These are phyloP conservation scores for Vaccinium darrowii DNA, from an alignment of 148 eudicot genomes.

Conservation along the genomic window DNA sequence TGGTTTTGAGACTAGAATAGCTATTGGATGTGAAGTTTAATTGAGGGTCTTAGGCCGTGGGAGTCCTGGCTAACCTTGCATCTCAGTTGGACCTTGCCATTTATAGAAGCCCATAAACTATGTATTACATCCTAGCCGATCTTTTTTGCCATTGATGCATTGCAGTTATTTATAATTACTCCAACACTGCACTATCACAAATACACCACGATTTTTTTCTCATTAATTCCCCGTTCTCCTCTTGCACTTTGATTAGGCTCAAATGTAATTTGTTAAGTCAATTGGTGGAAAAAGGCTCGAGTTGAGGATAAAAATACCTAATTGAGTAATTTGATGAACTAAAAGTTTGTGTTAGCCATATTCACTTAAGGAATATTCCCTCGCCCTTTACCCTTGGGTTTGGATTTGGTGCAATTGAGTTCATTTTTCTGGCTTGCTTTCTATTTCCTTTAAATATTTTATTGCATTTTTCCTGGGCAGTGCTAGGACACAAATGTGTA, in stretches of 20 bases:
- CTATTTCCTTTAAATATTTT: neutral
- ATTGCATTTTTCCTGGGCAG: neutral
- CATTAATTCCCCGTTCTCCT: neutral
- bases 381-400: neutral
- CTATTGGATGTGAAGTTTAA: neutral
- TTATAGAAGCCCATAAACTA: neutral
- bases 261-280: neutral
- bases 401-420: neutral
- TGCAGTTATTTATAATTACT: neutral
- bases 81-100: conserved; percentile 8
- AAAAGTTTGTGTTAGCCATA: neutral
- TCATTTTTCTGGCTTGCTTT: neutral
- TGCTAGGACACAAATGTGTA: neutral
- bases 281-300: neutral
- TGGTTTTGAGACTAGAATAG: neutral
- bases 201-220: neutral
- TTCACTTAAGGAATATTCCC: neutral
- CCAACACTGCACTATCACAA: neutral
- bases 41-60: neutral
- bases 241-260: no score
- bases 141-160: neutral
- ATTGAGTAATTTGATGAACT: neutral
- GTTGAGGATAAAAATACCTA: neutral
- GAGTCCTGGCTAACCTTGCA: neutral
- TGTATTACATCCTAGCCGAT: neutral